phyloP scores from a whole-genome alignment of 345 rosid species.

The Citrus unshiu region DNA sequence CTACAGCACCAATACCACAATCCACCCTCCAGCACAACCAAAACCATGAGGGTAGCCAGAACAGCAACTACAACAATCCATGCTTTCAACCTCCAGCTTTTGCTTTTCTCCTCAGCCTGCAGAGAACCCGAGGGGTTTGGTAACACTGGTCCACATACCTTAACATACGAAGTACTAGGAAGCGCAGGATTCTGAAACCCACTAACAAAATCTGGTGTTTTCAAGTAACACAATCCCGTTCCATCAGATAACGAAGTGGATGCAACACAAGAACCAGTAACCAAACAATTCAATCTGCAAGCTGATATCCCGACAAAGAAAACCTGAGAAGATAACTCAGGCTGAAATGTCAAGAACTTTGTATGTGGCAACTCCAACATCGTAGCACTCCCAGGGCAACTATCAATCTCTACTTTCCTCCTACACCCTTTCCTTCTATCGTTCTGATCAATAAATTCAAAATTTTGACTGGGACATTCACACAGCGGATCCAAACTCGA shows the following conservation, averaged over 20 bases:
- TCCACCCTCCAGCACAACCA: conserved; percentile 43
- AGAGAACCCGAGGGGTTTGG: conserved; percentile 23
- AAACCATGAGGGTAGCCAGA: conserved; percentile 32
- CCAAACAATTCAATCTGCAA: conserved; percentile 55
- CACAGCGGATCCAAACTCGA: conserved; percentile 41
- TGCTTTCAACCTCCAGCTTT: conserved; percentile 14
- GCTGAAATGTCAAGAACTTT: conserved; percentile 47
- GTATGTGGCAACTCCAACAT: conserved; percentile 54
- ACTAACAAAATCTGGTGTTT: conserved; percentile 39
- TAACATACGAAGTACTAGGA: conserved; percentile 58
- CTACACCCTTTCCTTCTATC: conserved; percentile 57
- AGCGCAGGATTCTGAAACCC: conserved; percentile 53
- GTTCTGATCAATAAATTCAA: conserved; percentile 43
- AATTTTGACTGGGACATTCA: conserved; percentile 62
- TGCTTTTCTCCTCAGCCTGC: conserved; percentile 4
- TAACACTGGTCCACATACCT: conserved; percentile 54
- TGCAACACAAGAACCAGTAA: conserved; percentile 40
- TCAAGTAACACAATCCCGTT: conserved; percentile 46
- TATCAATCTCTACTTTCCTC: conserved; percentile 47
- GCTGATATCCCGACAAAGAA: conserved; percentile 45
- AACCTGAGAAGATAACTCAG: conserved; percentile 35
- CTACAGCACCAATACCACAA: conserved; percentile 61
- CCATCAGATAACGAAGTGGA: conserved; percentile 64
- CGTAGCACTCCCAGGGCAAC: conserved; percentile 44
- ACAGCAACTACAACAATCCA: conserved; percentile 41